Conservation (phyloP, 805 yeast species). For the Metschnikowia henanensis region DNA sequence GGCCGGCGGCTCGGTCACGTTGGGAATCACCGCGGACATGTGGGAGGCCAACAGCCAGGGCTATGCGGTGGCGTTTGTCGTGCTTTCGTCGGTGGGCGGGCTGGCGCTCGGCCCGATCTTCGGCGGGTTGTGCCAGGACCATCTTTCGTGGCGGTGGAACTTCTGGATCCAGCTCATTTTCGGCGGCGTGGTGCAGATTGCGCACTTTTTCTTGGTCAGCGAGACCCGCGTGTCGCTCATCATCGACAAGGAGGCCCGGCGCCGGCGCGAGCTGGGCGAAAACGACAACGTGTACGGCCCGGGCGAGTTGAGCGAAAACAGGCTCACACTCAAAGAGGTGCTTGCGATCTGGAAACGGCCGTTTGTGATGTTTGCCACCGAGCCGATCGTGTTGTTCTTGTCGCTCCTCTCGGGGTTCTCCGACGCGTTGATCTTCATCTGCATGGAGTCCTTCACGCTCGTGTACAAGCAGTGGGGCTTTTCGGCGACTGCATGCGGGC, state of each 20-base stretch:
- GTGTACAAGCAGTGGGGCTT: conserved; percentile 38
- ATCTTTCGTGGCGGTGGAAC: conserved; percentile 24
- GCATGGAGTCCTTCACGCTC: conserved; percentile 36
- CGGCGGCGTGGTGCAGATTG: conserved; percentile 33
- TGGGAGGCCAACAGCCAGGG: conserved; percentile 35
- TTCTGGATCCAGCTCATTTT: conserved; percentile 37
- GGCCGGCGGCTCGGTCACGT: conserved; percentile 36
- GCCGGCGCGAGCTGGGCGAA: conserved; percentile 35
- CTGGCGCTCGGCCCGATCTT: conserved; percentile 30
- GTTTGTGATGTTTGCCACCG: conserved; percentile 36
- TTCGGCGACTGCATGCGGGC: conserved; percentile 29
- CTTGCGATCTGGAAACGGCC: conserved; percentile 38
- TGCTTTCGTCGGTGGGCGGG: conserved; percentile 34
- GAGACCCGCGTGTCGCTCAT: conserved; percentile 37
- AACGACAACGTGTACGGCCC: conserved; percentile 37
- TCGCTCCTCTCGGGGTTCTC: conserved; percentile 41
- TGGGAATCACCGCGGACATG: conserved; percentile 36
- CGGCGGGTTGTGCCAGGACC: conserved; percentile 24
- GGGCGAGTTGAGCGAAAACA: conserved; percentile 23
- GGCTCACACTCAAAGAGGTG: conserved; percentile 24
- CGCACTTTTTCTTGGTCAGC: conserved; percentile 34
- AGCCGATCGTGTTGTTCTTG: conserved; percentile 40
- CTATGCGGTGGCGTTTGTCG: conserved; percentile 33
- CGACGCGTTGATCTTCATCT: conserved; percentile 41
- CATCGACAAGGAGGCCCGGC: conserved; percentile 37